Evolutionary conservation across 306 rosid species (phyloP).

Genomic region (Gleditsia sinensis): DNA sequence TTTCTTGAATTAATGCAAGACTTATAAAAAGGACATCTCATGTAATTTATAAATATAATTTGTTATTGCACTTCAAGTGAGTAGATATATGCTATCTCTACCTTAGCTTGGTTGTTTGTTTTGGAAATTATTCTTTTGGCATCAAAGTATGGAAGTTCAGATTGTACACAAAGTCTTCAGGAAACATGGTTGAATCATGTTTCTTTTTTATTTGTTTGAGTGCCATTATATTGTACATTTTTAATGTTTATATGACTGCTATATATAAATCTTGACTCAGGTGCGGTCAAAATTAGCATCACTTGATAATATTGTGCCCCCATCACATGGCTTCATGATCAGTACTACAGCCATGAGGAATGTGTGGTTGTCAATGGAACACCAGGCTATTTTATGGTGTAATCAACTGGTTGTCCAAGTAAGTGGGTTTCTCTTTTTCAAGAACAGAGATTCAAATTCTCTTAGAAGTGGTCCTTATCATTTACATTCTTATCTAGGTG

Average conservation of each 20-base stretch:
- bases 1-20: constrained; percentile 13
- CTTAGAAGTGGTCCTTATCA: constrained; percentile 39
- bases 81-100: not conserved
- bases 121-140: constrained; percentile 4
- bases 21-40: not conserved
- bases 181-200: not conserved
- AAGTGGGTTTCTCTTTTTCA: constrained; percentile 38
- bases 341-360: constrained; percentile 90
- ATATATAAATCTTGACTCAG: constrained; percentile 44
- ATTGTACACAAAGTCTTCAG: not conserved
- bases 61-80: not conserved
- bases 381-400: constrained; percentile 97
- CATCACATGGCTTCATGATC: constrained; percentile 96
- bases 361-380: constrained; percentile 99
- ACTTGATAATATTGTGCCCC: constrained; percentile 92
- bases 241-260: constrained; percentile 25
- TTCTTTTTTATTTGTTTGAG: not conserved
- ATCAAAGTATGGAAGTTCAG: constrained; percentile 4
- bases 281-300: constrained; percentile 82
- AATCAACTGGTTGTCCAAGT: constrained; percentile 95
- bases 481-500: constrained; percentile 59
- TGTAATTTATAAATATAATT: constrained; percentile 23
- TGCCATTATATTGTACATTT: constrained; percentile 14
- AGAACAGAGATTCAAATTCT: constrained; percentile 22
- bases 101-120: not conserved